Evolutionary conservation across 2,329 filamentous ascomycete genomes (phyloP).

Genomic region (Fusarium begoniae): DNA sequence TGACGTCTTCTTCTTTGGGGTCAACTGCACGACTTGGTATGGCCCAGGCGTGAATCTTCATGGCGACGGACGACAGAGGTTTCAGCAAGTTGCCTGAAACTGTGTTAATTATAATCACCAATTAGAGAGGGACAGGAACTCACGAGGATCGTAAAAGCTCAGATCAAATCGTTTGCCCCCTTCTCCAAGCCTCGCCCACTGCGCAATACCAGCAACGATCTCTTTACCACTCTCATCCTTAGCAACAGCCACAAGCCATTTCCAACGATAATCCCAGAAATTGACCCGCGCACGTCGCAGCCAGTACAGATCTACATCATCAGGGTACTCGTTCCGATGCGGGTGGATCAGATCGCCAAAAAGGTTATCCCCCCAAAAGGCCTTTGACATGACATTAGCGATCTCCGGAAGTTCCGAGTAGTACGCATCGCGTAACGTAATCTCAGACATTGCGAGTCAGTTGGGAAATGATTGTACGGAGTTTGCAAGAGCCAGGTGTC

Average conservation of each 20-base stretch:
- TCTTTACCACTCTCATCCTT: conserved; percentile 25
- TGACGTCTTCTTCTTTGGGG: conserved; percentile 16
- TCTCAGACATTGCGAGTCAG: conserved; percentile 11
- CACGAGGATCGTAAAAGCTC: conserved; percentile 21
- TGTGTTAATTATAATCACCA: fast-evolving
- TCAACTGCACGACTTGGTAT: conserved; percentile 24
- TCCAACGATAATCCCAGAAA: conserved; percentile 43
- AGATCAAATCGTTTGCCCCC: conserved; percentile 22
- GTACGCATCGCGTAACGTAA: conserved; percentile 23
- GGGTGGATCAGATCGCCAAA: conserved; percentile 49
- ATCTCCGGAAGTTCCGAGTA: conserved; percentile 43
- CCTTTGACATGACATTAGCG: conserved; percentile 43
- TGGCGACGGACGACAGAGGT: conserved; percentile 21
- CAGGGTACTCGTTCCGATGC: conserved; percentile 44
- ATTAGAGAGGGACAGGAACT: background rate
- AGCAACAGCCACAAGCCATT: conserved; percentile 41
- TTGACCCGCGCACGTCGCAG: conserved; percentile 40
- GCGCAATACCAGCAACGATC: conserved; percentile 22
- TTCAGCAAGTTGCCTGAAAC: conserved; percentile 26
- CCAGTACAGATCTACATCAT: conserved; percentile 46
- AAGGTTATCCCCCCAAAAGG: conserved; percentile 48
- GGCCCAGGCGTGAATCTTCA: conserved; percentile 12
- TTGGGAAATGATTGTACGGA: background rate
- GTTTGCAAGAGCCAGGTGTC: background rate
- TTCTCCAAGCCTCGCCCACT: conserved; percentile 33